phyloP scores from a whole-genome alignment of 176 grass and related monocot genomes.

The Lolium rigidum region DNA sequence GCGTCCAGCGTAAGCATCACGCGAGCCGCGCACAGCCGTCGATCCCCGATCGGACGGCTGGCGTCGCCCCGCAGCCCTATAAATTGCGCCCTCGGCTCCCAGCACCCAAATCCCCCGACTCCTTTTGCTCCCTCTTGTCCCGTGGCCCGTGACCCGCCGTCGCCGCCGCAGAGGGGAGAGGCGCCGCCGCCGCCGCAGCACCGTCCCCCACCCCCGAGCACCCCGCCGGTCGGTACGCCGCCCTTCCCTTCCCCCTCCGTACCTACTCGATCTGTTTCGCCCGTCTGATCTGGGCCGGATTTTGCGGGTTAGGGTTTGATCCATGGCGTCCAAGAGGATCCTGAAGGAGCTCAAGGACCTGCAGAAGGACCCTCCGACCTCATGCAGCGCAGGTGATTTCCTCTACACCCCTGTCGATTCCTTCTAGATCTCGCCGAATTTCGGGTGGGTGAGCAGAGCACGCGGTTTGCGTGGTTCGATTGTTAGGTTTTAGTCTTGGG shows the following conservation, averaged over 20 bases:
- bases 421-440: conserved; percentile 49
- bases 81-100: conserved; percentile 14
- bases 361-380: conserved; percentile 85
- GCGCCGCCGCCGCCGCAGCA: conserved; percentile 5
- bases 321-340: conserved; percentile 92
- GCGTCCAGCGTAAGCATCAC: conserved; percentile 70
- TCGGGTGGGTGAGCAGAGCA: neutral
- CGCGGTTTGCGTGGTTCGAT: neutral
- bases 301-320: conserved; percentile 59
- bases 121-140: conserved; percentile 44
- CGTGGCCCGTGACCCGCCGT: conserved; percentile 39
- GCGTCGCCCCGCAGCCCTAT: neutral
- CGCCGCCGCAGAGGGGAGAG: conserved; percentile 45
- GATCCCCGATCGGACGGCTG: conserved; percentile 50
- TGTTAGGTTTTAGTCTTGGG: neutral
- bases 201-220: neutral
- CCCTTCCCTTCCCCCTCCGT: no score
- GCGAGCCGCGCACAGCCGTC: conserved; percentile 45
- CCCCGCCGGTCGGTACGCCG: conserved; percentile 43
- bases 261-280: neutral
- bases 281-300: conserved; percentile 39
- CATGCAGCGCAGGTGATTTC: conserved; percentile 81
- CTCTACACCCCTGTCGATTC: neutral
- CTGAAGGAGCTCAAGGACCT: conserved; percentile 93
- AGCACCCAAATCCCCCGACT: conserved; percentile 33